These are phyloP conservation scores for Rhodotorula babjevae DNA, from an alignment of 768 basidiomycete genomes.

Conservation along the genomic window DNA sequence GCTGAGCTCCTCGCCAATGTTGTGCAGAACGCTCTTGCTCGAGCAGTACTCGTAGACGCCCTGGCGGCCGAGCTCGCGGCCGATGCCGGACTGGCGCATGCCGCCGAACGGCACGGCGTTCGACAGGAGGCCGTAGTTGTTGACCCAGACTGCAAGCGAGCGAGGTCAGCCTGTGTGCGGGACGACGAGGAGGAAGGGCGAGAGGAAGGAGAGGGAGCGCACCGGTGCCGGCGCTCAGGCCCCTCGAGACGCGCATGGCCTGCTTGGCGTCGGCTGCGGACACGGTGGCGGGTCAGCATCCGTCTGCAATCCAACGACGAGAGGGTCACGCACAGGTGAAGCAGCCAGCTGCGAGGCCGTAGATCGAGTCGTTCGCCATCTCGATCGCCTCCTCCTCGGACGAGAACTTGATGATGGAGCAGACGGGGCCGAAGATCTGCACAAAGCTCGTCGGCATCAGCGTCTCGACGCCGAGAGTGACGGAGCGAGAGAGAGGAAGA, in stretches of 20 bases:
- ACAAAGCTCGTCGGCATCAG: too few relatives aligned
- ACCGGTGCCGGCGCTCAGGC: slow-evolving; percentile 82
- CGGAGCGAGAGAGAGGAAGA: neutral
- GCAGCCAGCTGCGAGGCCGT: slow-evolving; percentile 85
- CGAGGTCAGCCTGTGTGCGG: slow-evolving; percentile 38
- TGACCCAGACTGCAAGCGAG: slow-evolving; percentile 66
- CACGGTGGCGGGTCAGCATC: slow-evolving; percentile 46
- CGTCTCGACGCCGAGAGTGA: too few relatives aligned
- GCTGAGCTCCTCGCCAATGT: slow-evolving; percentile 30
- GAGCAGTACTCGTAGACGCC: slow-evolving; percentile 28
- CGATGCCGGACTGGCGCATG: slow-evolving; percentile 83
- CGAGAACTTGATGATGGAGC: slow-evolving; percentile 70
- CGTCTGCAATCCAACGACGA: slow-evolving; percentile 54
- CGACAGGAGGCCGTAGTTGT: slow-evolving; percentile 66
- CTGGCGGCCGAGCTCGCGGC: slow-evolving; percentile 67
- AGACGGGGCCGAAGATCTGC: slow-evolving; percentile 79
- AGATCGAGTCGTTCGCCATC: slow-evolving; percentile 79
- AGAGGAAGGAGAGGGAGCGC: neutral
- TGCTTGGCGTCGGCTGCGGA: slow-evolving; percentile 66
- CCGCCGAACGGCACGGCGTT: slow-evolving; percentile 78
- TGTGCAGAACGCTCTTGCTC: slow-evolving; percentile 25
- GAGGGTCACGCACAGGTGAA: slow-evolving; percentile 51
- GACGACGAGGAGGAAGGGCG: slow-evolving; percentile 39
- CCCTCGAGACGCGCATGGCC: slow-evolving; percentile 80
- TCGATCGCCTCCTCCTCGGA: slow-evolving; percentile 80